Percentiles rank a stretch among this genome's conserved stretches.
phyloP scores from a whole-genome alignment of 2,329 filamentous ascomycete genomes.

The Beauveria caledonica region DNA sequence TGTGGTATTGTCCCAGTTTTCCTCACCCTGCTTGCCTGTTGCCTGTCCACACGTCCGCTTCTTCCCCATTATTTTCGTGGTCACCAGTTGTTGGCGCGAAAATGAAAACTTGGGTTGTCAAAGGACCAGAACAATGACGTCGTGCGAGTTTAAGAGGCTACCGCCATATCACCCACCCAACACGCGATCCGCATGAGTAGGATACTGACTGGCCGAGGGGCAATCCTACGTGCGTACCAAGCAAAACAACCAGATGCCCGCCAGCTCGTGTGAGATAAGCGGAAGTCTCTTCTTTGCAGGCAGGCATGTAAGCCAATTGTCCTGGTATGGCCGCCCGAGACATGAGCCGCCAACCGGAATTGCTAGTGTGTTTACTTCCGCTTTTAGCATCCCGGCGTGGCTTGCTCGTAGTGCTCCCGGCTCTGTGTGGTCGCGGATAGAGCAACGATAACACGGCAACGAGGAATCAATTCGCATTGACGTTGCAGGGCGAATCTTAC shows the following conservation, averaged over 20 bases:
- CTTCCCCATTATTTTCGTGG: background rate
- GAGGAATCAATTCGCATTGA: background rate
- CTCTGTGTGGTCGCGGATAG: background rate
- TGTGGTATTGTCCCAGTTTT: conserved; percentile 1
- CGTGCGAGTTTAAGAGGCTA: background rate
- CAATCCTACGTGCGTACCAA: background rate
- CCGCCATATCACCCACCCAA: conserved; percentile 4
- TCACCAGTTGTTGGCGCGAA: background rate
- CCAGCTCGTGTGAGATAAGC: background rate
- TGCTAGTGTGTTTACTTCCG: background rate
- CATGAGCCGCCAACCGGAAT: background rate
- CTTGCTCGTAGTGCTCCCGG: background rate
- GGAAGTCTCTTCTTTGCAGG: background rate
- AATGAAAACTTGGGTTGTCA: background rate
- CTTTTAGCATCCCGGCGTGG: conserved; percentile 10
- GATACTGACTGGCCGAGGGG: background rate
- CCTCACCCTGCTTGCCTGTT: background rate
- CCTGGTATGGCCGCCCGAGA: conserved; percentile 5
- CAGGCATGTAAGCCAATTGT: conserved; percentile 7
- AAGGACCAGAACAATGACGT: conserved; percentile 8
- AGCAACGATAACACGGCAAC: background rate
- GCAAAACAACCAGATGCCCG: background rate
- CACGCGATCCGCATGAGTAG: background rate
- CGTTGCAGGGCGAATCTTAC: background rate
- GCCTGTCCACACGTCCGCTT: background rate